Evolutionary conservation across 495 filamentous ascomycete genomes (phyloP), one percentile per base, ranked within the genome.

Genomic region (Xylaria intraflava): DNA sequence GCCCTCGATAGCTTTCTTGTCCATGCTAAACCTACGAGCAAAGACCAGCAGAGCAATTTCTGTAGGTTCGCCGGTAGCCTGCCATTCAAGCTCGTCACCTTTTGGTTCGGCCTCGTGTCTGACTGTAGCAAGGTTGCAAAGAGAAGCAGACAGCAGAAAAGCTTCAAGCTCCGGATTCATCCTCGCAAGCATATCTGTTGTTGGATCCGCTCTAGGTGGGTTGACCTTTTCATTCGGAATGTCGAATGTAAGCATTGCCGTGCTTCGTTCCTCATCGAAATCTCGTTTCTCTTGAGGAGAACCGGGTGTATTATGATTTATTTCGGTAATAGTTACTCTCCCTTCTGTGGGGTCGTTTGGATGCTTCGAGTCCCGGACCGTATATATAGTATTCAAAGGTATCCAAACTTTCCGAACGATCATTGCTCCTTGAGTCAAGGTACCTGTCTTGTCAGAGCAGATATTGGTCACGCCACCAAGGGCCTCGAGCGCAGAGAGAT

Each of bases 391-490:
- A 0, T 72, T 69, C 11, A 73, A 77, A 0, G 88, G 88, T 46
- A 93, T 73, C 89, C 89, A 95, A 2, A 82, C 87, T 58, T 88
- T 86, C 53, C 84, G 82, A 14, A 88, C 82, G 11, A 92, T 84
- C 87, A 90, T 76, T 62, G 83, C 71, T n/a, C 84, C 84, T 61
- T 86, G 82, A 0, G 88, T 93, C 17, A 93, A 71, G 0, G 89
- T 93, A 3, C 88, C 88, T 2, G 88, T 93, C 64, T 93, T 93
- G 67, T 93, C 88, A 8, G 87, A 90, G 66, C 88, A 93, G 58
- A 93, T 92, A 60, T 91, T 90, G 49, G 87, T 90, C 31, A 92
- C 85, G 33, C 87, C 88, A 11, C 88, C 89, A 12, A 93, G 80
- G 1, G 88, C 88, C 65, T 93, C 88, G 17, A 93, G 78, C 8